Percentiles rank a stretch among this genome's conserved stretches.
These are phyloP conservation scores for Pseudogymnoascus verrucosus DNA, from an alignment of 2,329 filamentous ascomycete species.

Conservation along the genomic window DNA sequence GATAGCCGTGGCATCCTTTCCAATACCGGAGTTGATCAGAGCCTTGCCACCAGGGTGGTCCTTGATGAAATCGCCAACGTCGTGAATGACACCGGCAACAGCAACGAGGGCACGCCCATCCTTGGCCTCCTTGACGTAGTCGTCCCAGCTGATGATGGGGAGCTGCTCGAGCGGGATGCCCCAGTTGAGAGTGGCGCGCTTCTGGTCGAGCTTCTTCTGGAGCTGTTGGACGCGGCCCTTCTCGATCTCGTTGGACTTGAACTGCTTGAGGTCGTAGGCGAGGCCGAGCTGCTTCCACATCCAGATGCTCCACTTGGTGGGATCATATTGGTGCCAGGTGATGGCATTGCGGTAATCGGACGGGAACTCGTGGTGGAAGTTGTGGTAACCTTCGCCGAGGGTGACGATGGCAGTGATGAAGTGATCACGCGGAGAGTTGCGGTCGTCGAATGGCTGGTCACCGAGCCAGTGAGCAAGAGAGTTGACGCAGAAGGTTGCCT, in stretches of 20 bases:
- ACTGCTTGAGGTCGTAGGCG: slow-evolving; percentile 82
- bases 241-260: slow-evolving; percentile 86
- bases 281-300: slow-evolving; percentile 75
- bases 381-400: slow-evolving; percentile 85
- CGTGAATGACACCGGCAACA: slow-evolving; percentile 78
- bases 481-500: slow-evolving; percentile 91
- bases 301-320: slow-evolving; percentile 86
- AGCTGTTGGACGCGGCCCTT: slow-evolving; percentile 82
- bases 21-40: slow-evolving; percentile 72
- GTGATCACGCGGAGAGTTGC: slow-evolving; percentile 84
- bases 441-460: slow-evolving; percentile 87
- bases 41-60: slow-evolving; percentile 87
- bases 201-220: slow-evolving; percentile 89
- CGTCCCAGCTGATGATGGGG: slow-evolving; percentile 79
- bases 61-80: slow-evolving; percentile 76
- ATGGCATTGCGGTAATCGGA: slow-evolving; percentile 91
- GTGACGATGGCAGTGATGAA: slow-evolving; percentile 79
- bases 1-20: slow-evolving; percentile 82
- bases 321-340: slow-evolving; percentile 85
- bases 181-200: slow-evolving; percentile 77
- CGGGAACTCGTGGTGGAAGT: slow-evolving; percentile 93
- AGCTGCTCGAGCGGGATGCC: slow-evolving; percentile 77
- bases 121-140: slow-evolving; percentile 71
- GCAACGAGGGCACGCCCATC: slow-evolving; percentile 69
- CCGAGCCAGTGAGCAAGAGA: slow-evolving; percentile 85